Percentiles rank a stretch among this genome's conserved stretches.
Evolutionary conservation across 768 basidiomycete genomes (phyloP).

Genomic region (Tylopilus subfusipes): DNA sequence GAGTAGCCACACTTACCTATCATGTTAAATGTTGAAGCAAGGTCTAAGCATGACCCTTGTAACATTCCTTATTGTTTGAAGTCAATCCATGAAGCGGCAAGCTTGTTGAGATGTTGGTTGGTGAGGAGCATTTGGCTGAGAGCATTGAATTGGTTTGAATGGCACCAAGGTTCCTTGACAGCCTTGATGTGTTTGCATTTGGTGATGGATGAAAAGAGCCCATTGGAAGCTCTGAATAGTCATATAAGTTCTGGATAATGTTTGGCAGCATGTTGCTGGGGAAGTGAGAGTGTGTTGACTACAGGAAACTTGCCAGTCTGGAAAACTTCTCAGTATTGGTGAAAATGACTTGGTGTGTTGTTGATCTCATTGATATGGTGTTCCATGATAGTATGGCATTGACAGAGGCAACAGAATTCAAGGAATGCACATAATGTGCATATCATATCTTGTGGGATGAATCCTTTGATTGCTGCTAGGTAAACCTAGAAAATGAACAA

Average conservation of each 20-base stretch:
- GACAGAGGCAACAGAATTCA: neutral
- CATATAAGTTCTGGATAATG: neutral
- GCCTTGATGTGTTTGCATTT: slow-evolving; percentile 3
- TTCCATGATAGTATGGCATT: too few relatives aligned
- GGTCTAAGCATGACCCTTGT: neutral
- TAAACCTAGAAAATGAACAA: neutral
- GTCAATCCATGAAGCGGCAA: neutral
- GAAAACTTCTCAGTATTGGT: neutral
- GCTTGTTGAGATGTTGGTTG: neutral
- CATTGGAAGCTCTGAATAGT: neutral
- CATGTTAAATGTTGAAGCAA: too few relatives aligned
- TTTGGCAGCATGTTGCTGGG: neutral
- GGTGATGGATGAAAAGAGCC: neutral
- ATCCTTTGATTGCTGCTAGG: neutral
- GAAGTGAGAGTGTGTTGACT: neutral
- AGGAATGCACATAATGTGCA: neutral
- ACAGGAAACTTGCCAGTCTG: neutral
- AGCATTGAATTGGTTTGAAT: neutral
- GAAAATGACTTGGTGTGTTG: neutral
- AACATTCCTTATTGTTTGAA: neutral
- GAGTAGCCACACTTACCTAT: too few relatives aligned
- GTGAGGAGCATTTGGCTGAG: neutral
- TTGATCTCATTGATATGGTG: too few relatives aligned
- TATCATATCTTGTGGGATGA: too few relatives aligned
- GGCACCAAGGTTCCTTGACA: neutral